Conservation (phyloP, 176 grass and related monocot genomes). For the Lolium multiflorum region DNA sequence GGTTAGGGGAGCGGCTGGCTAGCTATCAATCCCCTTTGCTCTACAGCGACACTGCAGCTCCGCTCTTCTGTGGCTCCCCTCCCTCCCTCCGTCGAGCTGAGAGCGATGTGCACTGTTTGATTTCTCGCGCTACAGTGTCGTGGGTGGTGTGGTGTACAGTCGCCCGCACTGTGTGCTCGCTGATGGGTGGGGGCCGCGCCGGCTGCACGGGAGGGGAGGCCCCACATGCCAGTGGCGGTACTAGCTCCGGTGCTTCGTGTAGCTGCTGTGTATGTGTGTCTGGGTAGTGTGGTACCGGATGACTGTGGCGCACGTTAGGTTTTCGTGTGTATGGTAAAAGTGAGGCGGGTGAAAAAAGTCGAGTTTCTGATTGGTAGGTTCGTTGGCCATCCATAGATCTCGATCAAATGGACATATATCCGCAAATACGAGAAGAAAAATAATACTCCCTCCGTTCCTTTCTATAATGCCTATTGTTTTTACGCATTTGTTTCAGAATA, state of each 20-base stretch:
- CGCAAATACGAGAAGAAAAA: too few relatives aligned
- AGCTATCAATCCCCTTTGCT: constrained; percentile 52
- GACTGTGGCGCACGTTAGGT: constrained; percentile 30
- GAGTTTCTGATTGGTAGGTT: neutral
- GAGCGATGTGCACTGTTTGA: constrained; percentile 26
- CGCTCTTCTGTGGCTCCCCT: constrained; percentile 42
- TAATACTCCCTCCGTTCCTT: too few relatives aligned
- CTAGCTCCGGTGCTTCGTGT: neutral
- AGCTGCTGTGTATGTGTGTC: neutral
- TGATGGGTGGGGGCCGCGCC: constrained; percentile 2
- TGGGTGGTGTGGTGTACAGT: neutral
- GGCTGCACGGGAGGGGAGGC: neutral
- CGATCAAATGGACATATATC: neutral
- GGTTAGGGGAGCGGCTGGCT: constrained; percentile 34
- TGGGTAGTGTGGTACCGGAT: neutral
- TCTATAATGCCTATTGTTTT: too few relatives aligned
- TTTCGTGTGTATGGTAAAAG: constrained; percentile 22
- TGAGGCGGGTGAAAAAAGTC: neutral
- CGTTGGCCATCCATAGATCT: neutral
- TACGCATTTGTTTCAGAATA: too few relatives aligned
- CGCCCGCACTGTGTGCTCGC: neutral
- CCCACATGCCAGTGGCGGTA: neutral
- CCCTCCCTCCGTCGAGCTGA: constrained; percentile 5
- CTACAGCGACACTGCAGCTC: constrained; percentile 49
- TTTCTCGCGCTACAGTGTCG: constrained; percentile 29